Evolutionary conservation across 139 green algal genomes (phyloP), one percentile per base, ranked within the genome.

Genomic region (Micractinium conductrix): DNA sequence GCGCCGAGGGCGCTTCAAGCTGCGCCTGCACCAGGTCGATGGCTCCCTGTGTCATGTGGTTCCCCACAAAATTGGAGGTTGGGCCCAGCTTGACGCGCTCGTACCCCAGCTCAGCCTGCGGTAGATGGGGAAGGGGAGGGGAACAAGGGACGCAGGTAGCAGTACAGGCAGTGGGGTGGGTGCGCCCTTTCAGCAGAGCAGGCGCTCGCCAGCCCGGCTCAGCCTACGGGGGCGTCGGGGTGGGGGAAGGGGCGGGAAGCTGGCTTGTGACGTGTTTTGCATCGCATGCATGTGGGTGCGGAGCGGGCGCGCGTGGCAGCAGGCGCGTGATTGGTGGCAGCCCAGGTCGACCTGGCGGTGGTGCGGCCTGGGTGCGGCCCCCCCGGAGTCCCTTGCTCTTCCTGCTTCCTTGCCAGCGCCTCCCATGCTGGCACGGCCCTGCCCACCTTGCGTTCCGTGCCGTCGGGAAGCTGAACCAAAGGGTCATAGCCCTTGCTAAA

Each of bases 31-130:
- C 93, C 22, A 97, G 85, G 73, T 97, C 94, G 53, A 97, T 94
- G 16, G 94, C 94, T 10, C 90, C 94, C 70, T 93, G 89, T 38
- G 92, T 95, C 94, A 97, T 97, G 82, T 95, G 91, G 84, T 97
- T 93, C 1, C 94, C 94, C 62, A 97, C 94, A 79, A 97, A 96
- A 87, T 97, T 97, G 78, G 93, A 94, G 42, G 94, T 97, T 2
- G 89, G 93, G 0, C 94, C 94, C 2, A 78, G 44, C 53, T 93
- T 70, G 16, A 94, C 88, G 33, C 85, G 89, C 74, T 97, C 92
- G 78, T 96, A 96, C 0, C 94, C 94, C 21, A 88, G 85, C 21
- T 89, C 85, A 4, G 48, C 43, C 88, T 92, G 63, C 43, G 63
- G 43, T 22, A 44, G 2, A 9, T 4, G 7, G 33, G 7, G 14